Conservation (phyloP, 352 stramenopile genomes). For the Pseudoperonospora humuli region DNA sequence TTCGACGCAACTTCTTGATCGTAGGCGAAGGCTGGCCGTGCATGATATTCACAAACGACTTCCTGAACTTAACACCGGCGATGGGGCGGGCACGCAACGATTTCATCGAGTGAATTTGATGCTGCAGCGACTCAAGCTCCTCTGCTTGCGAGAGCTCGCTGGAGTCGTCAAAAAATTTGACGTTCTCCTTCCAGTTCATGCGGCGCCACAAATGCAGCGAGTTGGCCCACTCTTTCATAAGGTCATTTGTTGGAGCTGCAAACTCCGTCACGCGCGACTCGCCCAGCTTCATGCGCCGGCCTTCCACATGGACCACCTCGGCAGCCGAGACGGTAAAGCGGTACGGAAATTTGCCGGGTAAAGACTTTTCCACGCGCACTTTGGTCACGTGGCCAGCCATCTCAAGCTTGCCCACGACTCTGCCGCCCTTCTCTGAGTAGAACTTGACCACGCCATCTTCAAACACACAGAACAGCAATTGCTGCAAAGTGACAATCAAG, state of each 20-base stretch:
- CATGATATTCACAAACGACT: constrained; percentile 51
- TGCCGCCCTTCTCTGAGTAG: constrained; percentile 66
- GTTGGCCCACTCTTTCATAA: constrained; percentile 86
- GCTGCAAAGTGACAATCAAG: constrained; percentile 17
- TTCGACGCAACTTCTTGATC: constrained; percentile 63
- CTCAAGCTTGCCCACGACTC: constrained; percentile 49
- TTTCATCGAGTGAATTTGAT: constrained; percentile 50
- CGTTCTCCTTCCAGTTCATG: constrained; percentile 85
- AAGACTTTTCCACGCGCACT: constrained; percentile 60
- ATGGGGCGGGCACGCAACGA: constrained; percentile 37
- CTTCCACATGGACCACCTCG: constrained; percentile 67
- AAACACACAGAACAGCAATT: constrained; percentile 71
- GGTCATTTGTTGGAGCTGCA: constrained; percentile 52
- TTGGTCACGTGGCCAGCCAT: constrained; percentile 70
- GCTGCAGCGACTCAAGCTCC: constrained; percentile 46
- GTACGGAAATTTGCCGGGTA: constrained; percentile 59
- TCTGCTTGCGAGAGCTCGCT: constrained; percentile 44
- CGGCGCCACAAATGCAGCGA: constrained; percentile 72
- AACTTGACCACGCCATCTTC: constrained; percentile 63
- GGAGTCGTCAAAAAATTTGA: constrained; percentile 74
- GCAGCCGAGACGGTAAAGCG: constrained; percentile 63
- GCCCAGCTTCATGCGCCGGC: constrained; percentile 68
- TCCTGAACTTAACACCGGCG: constrained; percentile 34
- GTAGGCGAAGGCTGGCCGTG: constrained; percentile 49
- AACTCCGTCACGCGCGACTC: constrained; percentile 61